Evolutionary conservation across 345 rosid species (phyloP).

Genomic region (Eucalyptus erythrocorys): DNA sequence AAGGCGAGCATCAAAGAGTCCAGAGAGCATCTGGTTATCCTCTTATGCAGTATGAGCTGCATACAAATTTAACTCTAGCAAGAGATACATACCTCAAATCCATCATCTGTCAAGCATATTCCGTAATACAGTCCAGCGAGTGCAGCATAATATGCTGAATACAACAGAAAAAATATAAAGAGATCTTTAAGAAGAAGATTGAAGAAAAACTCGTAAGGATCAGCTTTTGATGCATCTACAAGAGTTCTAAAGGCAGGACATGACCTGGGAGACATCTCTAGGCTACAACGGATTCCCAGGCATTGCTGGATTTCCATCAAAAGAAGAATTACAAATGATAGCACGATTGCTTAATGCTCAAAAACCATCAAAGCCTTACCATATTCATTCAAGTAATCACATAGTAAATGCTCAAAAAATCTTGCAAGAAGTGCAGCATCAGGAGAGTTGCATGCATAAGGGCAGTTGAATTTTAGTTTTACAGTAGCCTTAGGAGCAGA

Average conservation of each 20-base stretch:
- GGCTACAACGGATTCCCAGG: not conserved
- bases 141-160: conserved; percentile 73
- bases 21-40: not conserved
- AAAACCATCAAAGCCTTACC: conserved; percentile 29
- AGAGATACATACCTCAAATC: conserved; percentile 48
- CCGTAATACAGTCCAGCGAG: conserved; percentile 70
- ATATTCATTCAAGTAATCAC: conserved; percentile 86
- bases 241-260: not conserved
- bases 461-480: conserved; percentile 65
- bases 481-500: conserved; percentile 68
- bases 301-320: not conserved
- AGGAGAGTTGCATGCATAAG: conserved; percentile 54
- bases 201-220: not conserved
- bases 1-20: not conserved
- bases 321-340: not conserved
- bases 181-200: not conserved
- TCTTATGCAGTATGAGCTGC: not conserved
- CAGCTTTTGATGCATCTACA: not conserved
- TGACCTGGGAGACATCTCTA: not conserved
- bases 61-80: not conserved
- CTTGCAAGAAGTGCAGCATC: conserved; percentile 61
- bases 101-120: conserved; percentile 31
- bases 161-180: not conserved
- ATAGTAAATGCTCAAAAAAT: conserved; percentile 52
- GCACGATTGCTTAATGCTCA: not conserved